phyloP scores from a whole-genome alignment of 2,329 filamentous ascomycete genomes.

The Cladosporium colombiae region DNA sequence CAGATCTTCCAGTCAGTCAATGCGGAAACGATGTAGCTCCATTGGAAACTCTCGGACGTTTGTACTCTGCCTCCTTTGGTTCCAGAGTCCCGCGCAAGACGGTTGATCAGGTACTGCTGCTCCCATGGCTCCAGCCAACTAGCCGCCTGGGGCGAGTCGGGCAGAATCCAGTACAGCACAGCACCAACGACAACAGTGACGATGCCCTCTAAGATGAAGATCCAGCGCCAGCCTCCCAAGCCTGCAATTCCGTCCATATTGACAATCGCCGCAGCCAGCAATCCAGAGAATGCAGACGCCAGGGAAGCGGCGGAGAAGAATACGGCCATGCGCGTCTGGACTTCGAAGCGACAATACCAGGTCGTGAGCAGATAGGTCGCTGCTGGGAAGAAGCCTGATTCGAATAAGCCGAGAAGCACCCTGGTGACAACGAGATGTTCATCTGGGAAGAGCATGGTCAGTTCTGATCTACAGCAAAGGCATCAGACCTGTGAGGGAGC shows the following conservation, averaged over 20 bases:
- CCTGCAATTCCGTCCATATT: constrained; percentile 57
- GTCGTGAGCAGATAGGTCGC: constrained; percentile 59
- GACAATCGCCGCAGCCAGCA: constrained; percentile 57
- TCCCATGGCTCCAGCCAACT: constrained; percentile 55
- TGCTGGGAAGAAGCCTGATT: constrained; percentile 60
- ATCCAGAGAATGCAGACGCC: constrained; percentile 54
- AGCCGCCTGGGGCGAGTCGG: constrained; percentile 60
- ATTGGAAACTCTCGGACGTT: constrained; percentile 38
- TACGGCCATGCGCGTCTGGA: constrained; percentile 45
- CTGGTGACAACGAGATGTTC: constrained; percentile 14
- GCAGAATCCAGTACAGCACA: constrained; percentile 47
- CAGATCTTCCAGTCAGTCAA: constrained; percentile 47
- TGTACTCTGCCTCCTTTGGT: constrained; percentile 45
- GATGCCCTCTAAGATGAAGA: constrained; percentile 30
- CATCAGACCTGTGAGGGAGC: too few relatives aligned
- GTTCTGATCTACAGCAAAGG: not conserved
- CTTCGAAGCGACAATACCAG: constrained; percentile 47
- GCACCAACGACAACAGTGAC: constrained; percentile 31
- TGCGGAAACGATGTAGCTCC: constrained; percentile 41
- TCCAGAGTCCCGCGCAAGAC: constrained; percentile 25
- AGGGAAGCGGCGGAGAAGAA: constrained; percentile 53
- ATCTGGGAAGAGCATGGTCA: constrained; percentile 21
- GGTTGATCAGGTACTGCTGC: constrained; percentile 43
- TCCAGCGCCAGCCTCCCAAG: constrained; percentile 45
- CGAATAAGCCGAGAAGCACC: constrained; percentile 45